These are phyloP conservation scores for Aspergillus sergii DNA, from an alignment of 2,329 filamentous ascomycete species.

Conservation along the genomic window DNA sequence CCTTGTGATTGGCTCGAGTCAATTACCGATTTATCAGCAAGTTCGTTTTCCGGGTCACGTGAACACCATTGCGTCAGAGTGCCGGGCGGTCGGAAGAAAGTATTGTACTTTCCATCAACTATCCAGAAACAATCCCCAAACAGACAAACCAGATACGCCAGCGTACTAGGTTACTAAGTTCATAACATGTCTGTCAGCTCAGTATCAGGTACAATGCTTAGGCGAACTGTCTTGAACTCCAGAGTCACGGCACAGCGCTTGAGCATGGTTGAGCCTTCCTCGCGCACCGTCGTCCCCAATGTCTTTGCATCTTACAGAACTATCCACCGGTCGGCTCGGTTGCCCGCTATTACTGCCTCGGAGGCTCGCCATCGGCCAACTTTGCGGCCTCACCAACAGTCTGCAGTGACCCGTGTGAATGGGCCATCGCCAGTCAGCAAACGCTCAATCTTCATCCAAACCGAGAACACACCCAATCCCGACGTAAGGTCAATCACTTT, in stretches of 20 bases:
- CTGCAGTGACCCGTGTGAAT: slow-evolving; percentile 39
- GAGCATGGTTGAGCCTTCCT: slow-evolving; percentile 28
- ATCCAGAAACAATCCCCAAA: neutral
- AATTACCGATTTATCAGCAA: slow-evolving; percentile 32
- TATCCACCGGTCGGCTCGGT: slow-evolving; percentile 47
- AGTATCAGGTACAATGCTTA: slow-evolving; percentile 36
- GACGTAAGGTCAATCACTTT: slow-evolving; percentile 59
- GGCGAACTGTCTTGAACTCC: slow-evolving; percentile 30
- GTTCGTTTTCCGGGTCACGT: slow-evolving; percentile 23
- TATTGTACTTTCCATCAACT: slow-evolving; percentile 9
- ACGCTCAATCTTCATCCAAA: slow-evolving; percentile 96
- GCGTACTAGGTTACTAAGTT: neutral
- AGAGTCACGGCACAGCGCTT: slow-evolving; percentile 22
- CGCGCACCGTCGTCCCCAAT: slow-evolving; percentile 30
- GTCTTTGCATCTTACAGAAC: slow-evolving; percentile 37
- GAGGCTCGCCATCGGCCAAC: slow-evolving; percentile 50
- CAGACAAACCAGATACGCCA: neutral
- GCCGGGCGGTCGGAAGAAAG: slow-evolving; percentile 19
- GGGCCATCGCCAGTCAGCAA: slow-evolving; percentile 43
- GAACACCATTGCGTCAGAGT: slow-evolving; percentile 37
- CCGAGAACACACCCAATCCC: slow-evolving; percentile 89
- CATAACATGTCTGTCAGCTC: slow-evolving; percentile 35
- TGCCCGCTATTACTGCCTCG: slow-evolving; percentile 53
- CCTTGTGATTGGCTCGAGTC: slow-evolving; percentile 25
- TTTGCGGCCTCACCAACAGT: slow-evolving; percentile 46